Evolutionary conservation across 2,329 filamentous ascomycete species (phyloP).

Genomic region (Emydomyces testavorans): DNA sequence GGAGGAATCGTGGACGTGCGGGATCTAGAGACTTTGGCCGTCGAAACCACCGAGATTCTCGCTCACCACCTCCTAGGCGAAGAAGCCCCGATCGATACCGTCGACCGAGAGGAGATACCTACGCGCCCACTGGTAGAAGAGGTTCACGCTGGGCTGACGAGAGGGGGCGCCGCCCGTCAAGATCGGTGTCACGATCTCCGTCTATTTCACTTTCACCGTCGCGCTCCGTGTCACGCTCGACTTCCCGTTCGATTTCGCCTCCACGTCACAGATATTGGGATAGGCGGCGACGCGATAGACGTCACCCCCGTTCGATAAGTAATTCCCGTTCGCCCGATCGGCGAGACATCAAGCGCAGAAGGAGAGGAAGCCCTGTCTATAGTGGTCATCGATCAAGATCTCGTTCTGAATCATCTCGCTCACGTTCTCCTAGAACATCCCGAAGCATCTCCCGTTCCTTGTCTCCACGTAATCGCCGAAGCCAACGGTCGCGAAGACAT

Average conservation of each 20-base stretch:
- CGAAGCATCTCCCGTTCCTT: constrained; percentile 30
- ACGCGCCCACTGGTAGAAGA: constrained; percentile 40
- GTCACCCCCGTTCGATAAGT: constrained; percentile 26
- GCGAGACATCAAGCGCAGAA: constrained; percentile 27
- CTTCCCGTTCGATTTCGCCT: constrained; percentile 16
- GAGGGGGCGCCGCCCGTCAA: constrained; percentile 31
- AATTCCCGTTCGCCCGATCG: constrained; percentile 33
- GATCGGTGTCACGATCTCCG: constrained; percentile 24
- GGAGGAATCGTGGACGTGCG: constrained; percentile 28
- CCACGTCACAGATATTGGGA: constrained; percentile 23
- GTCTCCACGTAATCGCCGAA: constrained; percentile 24
- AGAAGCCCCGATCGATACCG: constrained; percentile 38
- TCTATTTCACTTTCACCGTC: constrained; percentile 25
- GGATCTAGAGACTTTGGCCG: constrained; percentile 38
- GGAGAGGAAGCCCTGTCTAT: constrained; percentile 32
- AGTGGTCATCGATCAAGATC: constrained; percentile 37
- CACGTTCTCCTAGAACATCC: constrained; percentile 44
- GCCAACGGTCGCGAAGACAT: constrained; percentile 18
- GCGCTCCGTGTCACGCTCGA: constrained; percentile 26
- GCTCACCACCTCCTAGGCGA: constrained; percentile 43
- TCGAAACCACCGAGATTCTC: constrained; percentile 38
- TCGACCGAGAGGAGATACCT: constrained; percentile 45
- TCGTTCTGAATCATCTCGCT: constrained; percentile 42
- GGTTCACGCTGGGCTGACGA: constrained; percentile 23
- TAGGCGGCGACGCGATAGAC: constrained; percentile 21